Evolutionary conservation across 306 rosid genomes (phyloP), one percentile per base, ranked within the genome.

Genomic region (Pueraria montana): DNA sequence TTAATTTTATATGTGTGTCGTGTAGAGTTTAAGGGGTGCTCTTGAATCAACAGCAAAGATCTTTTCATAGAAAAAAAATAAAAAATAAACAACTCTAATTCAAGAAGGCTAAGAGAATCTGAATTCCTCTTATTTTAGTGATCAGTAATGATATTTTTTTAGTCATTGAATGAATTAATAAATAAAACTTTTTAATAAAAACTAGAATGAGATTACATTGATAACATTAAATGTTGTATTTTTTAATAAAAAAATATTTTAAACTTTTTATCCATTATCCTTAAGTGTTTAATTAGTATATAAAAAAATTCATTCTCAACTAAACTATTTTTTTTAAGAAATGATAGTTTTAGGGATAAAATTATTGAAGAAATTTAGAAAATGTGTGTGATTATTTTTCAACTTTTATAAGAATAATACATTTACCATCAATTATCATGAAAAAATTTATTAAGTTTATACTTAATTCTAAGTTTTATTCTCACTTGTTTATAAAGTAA

Each of bases 41-140:
- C 65, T 74, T 45, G 42, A 56, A 79, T 67, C 50, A 21, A 45
- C 9, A 43, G 38, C 53, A 72, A 48, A 30, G 14, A 30, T 56
- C 6, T 76, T 78, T 52, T 65, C 5, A 3, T 6, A 59, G 38
- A 11, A 59, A n/a, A 4, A 53, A 53, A 18, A 36, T n/a, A n/a
- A n/a, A n/a, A n/a, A n/a, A n/a, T n/a, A n/a, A n/a, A n/a, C n/a
- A 36, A 5, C 5, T 0, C 40, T 36, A 3, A 2, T 36, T 36
- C 8, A 36, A 36, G 40, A 36, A 36, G 7, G 40, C 4, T 36
- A 36, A 36, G 40, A 36, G 40, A 36, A 36, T 36, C 6, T 36
- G 40, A 36, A 6, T 36, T 36, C 4, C 40, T 36, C 34, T 30
- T 30, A 30, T 30, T 30, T 30, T 30, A 30, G 34, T 30, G 34